Conservation (phyloP, 176 grass and related monocot species). For the Hyparrhenia diplandra region DNA sequence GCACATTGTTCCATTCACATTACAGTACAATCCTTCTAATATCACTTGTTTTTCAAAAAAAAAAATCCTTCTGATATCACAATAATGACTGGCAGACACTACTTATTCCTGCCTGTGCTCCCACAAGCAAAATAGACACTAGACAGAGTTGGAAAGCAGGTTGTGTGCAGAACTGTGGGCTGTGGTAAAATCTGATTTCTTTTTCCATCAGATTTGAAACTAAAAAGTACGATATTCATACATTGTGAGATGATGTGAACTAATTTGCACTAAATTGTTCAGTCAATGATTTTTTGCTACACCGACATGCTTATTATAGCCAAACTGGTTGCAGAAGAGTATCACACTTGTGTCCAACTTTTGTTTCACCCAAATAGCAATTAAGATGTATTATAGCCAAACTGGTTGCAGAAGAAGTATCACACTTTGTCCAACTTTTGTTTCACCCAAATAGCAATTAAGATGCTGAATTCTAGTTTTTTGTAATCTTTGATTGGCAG, state of each 20-base stretch:
- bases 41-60: too few relatives aligned
- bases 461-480: not conserved
- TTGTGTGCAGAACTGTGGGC: not conserved
- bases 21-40: slow-evolving; percentile 4
- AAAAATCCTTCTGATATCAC: not conserved
- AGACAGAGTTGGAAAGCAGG: not conserved
- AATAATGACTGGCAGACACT: slow-evolving; percentile 1
- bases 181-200: not conserved
- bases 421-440: not conserved
- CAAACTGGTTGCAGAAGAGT: too few relatives aligned
- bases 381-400: too few relatives aligned
- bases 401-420: not conserved
- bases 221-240: slow-evolving; percentile 3
- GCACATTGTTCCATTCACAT: not conserved
- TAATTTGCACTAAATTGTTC: slow-evolving; percentile 1
- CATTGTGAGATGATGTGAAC: not conserved
- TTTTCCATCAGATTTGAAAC: not conserved
- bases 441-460: slow-evolving; percentile 22
- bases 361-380: too few relatives aligned
- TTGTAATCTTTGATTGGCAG: slow-evolving; percentile 43
- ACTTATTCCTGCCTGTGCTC: slow-evolving; percentile 2
- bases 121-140: slow-evolving; percentile 24
- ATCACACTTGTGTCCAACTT: too few relatives aligned
- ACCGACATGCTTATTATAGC: not conserved
- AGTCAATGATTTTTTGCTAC: not conserved